Base-by-base conservation (phyloP, 2,329 filamentous ascomycete genomes). In the Scedosporium boydii region DNA sequence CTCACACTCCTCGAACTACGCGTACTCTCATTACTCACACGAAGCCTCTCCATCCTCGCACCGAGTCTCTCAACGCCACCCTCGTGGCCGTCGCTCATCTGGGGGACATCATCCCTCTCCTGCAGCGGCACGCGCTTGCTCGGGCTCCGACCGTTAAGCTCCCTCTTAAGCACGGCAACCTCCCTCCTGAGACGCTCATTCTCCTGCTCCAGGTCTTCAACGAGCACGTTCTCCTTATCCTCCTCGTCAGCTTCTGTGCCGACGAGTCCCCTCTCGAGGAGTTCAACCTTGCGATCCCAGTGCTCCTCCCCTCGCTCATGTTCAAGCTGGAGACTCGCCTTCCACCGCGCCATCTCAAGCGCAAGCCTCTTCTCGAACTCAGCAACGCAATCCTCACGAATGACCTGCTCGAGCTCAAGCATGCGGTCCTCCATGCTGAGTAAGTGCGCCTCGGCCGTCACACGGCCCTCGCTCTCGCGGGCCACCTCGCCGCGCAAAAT, bases 331-430 rank as follows among this genome's bases (percentile, higher is more conserved):
- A 92, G 84, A 0, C 86, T 88, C 0, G 82, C 83, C 71, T 93
- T 88, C 89, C 91, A 97, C n/a, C 90, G 81, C 9, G 84, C 82
- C 72, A 90, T 84, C 72, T 97, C 92, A 12, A 87, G 77, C 21
- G 86, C 83, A 57, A 97, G 81, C 10, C 86, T 84, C 64, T 83
- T 79, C 70, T 99, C 95, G 78, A 96, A 96, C 70, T 97, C 95
- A 2, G 78, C 80, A 67, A 87, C 93, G 68, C 93, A 93, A 67
- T 98, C 93, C 70, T 97, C 93, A 23, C 95, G 87, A 34, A 98
- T 85, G 5, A 88, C 87, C 68, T 90, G 87, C 72, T 99, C 95
- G 12, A 96, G 78, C 60, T 87, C 84, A 4, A 85, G 68, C 69
- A 86, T 77, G 4, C 82, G 74, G 26, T 90, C 86, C 53, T 90